These are phyloP conservation scores for Codiaeum variegatum DNA, from an alignment of 441 rosid genomes.

Conservation along the genomic window DNA sequence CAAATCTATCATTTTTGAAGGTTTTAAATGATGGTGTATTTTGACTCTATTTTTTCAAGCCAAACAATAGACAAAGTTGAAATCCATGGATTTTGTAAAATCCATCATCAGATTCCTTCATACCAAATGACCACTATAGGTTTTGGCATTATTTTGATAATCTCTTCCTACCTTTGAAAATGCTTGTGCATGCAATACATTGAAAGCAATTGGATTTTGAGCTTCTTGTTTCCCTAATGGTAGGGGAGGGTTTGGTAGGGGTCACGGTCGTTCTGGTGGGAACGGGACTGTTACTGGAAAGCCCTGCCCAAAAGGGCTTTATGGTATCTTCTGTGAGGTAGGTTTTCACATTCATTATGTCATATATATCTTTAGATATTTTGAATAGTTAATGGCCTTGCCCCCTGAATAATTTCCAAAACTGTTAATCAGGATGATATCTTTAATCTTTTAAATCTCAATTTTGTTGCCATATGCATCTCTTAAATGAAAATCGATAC, in stretches of 20 bases:
- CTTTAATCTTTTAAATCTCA: background rate
- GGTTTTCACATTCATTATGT: constrained; percentile 1
- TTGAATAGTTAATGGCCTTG: background rate
- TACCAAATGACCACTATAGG: too few relatives aligned
- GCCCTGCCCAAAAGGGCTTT: constrained; percentile 83
- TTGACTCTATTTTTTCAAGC: too few relatives aligned
- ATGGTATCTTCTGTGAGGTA: constrained; percentile 88
- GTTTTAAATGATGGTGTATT: too few relatives aligned
- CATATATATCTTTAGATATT: constrained; percentile 11
- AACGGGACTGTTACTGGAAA: constrained; percentile 84
- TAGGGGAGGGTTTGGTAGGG: constrained; percentile 81
- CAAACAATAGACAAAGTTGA: too few relatives aligned
- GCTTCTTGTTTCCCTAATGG: constrained; percentile 17
- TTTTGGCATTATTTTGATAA: constrained; percentile 10
- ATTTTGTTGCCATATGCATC: background rate
- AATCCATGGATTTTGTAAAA: too few relatives aligned
- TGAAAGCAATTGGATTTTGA: constrained; percentile 22
- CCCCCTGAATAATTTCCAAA: background rate
- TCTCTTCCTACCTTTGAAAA: constrained; percentile 1
- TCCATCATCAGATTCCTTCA: too few relatives aligned
- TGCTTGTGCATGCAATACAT: constrained; percentile 8
- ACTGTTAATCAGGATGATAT: too few relatives aligned
- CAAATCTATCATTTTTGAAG: too few relatives aligned
- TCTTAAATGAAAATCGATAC: background rate
- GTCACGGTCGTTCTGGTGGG: constrained; percentile 59